Percentiles rank a stretch among this genome's conserved stretches.
These are phyloP conservation scores for Ogataea kodamae DNA, from an alignment of 805 yeast genomes.

Conservation along the genomic window DNA sequence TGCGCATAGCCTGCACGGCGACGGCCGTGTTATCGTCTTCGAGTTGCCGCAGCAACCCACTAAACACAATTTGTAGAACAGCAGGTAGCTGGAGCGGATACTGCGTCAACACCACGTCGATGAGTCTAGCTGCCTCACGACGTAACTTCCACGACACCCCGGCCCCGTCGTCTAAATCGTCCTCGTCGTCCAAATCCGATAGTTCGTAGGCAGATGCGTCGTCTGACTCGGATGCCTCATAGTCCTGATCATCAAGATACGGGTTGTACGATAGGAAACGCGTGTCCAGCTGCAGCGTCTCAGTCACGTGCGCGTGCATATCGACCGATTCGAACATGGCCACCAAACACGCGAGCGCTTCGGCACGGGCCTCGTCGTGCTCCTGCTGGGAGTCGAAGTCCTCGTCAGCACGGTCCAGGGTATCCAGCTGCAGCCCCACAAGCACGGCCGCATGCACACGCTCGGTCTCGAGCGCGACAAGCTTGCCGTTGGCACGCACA, in stretches of 20 bases:
- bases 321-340: slow-evolving; percentile 39
- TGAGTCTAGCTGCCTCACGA: slow-evolving; percentile 44
- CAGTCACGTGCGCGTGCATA: slow-evolving; percentile 26
- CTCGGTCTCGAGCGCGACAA: slow-evolving; percentile 18
- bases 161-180: slow-evolving; percentile 38
- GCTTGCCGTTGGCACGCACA: slow-evolving; percentile 27
- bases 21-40: slow-evolving; percentile 49
- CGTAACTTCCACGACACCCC: slow-evolving; percentile 60
- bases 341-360: slow-evolving; percentile 41
- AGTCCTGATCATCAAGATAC: slow-evolving; percentile 35
- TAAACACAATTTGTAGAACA: slow-evolving; percentile 34
- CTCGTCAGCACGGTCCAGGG: slow-evolving; percentile 27
- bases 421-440: slow-evolving; percentile 15
- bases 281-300: slow-evolving; percentile 29
- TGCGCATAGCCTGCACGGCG: slow-evolving; percentile 43
- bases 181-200: slow-evolving; percentile 44
- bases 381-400: slow-evolving; percentile 34
- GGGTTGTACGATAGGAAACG: slow-evolving; percentile 45
- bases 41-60: slow-evolving; percentile 33
- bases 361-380: slow-evolving; percentile 42
- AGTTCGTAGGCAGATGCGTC: slow-evolving; percentile 37
- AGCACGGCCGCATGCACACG: slow-evolving; percentile 15
- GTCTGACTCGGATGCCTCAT: slow-evolving; percentile 27
- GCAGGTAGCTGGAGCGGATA: slow-evolving; percentile 37
- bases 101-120: slow-evolving; percentile 36